Base-by-base conservation (phyloP, 495 filamentous ascomycete genomes). In the Daldinia childiae region DNA sequence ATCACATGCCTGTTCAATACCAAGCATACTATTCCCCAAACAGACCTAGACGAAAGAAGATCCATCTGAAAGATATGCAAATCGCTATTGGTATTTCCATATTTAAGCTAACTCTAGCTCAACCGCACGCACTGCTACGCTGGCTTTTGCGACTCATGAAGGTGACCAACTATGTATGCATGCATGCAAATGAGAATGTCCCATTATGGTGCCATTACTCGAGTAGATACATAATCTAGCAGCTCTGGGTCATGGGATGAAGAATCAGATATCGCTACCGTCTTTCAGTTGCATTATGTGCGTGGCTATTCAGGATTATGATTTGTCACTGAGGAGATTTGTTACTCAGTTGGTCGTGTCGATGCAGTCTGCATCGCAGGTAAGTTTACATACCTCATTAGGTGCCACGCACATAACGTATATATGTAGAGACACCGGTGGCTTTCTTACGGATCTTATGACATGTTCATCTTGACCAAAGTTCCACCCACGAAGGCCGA, bases 141-240 rank as follows among this genome's bases (percentile, higher is more conserved):
- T 48, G 24, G 43, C 19, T 48, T 48, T 48, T 24, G 43, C 17
- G 43, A 48, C 19, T 48, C 8, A 24, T 48, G 19, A 24, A 48
- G 19, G 43, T 48, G 43, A 24, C 43, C 19, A 21, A 45, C 17
- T 45, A 19, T 19, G 9, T 54, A 29, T 27, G 6, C 27, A 54
- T n/a, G 26, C 50, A 29, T 17, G 12, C 50, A 54, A 54, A 14
- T 4, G 24, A 29, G 24, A 30, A 54, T 4, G 50, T 48, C 11
- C 9, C 24, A 7, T 54, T 39, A 39, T 50, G 27, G 12, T 39
- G 45, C 26, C 64, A 66, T 66, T 59, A 59, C 56, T 59, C 55
- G 52, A 29, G 52, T 45, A 48, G 12, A 6, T 66, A 39, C 54
- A 58, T 39, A 24, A 48, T 34, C 36, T 26, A 56, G 45, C 32